Evolutionary conservation across 257 asterid genomes (phyloP), one percentile per base, ranked within the genome.

Genomic region (Solanum ossicruentum): DNA sequence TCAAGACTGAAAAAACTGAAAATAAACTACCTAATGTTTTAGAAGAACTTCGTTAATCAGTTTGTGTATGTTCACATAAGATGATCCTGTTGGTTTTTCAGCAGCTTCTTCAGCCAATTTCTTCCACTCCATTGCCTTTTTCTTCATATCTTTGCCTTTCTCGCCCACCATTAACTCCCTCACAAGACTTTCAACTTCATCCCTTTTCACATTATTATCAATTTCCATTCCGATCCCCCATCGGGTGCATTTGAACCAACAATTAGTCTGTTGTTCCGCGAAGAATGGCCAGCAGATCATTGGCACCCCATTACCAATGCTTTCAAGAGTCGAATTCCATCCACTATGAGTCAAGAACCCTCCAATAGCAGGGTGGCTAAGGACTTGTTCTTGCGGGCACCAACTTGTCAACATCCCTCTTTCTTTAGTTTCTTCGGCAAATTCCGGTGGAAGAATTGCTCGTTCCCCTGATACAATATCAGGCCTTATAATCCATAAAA

Each of bases 211-310:
- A 18, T 79, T 67, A 16, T 43, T 78, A 12, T 79, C 82, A 28
- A 86, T 86, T 71, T 84, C 86, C 83, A 84, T 84, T 0, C 89
- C 86, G 11, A 86, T 79, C 51, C 83, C 85, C 89, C 86, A 55
- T 56, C 67, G 55, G 0, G 72, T 55, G 28, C 89, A 54, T 57
- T 61, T 36, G n/a, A 52, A 84, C 85, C 71, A 36, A 28, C 86
- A 86, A 10, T 66, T 66, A 23, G 86, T 82, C 21, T 73, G 86
- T 9, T 86, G 86, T 8, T 86, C 88, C 0, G 84, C 88, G 28
- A 86, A 86, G 12, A 86, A 86, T 0, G 89, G 89, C 86, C 89
- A 86, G 16, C 88, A 86, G 10, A 86, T 28, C 88, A 86, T 77
- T 20, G 89, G 85, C 51, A 86, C 85, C 11, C 89, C 89, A 65